phyloP scores from a whole-genome alignment of 805 yeast genomes.

The Sugiyamaella boreocaroliniensis region DNA sequence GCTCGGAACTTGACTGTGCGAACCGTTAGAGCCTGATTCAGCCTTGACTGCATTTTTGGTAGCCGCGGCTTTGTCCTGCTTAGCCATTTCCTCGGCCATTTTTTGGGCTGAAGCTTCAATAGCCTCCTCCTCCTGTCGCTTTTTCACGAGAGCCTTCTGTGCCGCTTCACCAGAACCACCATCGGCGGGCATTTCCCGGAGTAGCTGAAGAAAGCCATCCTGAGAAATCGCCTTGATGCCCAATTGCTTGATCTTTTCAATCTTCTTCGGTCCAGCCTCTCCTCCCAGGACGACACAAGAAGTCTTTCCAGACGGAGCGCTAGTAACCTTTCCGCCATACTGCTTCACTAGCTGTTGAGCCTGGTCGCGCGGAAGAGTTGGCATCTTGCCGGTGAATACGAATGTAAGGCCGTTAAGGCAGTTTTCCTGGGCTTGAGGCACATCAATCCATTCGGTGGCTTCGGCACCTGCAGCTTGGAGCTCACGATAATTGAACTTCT shows the following conservation, averaged over 20 bases:
- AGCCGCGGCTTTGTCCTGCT: conserved; percentile 26
- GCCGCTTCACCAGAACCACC: conserved; percentile 88
- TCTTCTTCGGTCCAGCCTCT: conserved; percentile 96
- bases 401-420: conserved; percentile 85
- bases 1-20: background rate
- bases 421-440: conserved; percentile 79
- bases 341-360: conserved; percentile 71
- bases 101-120: conserved; percentile 48
- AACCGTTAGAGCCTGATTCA: background rate
- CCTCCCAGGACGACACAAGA: conserved; percentile 84
- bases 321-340: conserved; percentile 84
- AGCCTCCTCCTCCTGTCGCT: conserved; percentile 57
- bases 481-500: conserved; percentile 51
- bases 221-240: conserved; percentile 79
- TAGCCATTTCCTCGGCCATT: conserved; percentile 41
- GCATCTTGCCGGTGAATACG: conserved; percentile 88
- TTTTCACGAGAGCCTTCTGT: conserved; percentile 59
- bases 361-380: conserved; percentile 66
- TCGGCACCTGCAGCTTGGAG: conserved; percentile 38
- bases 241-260: conserved; percentile 66
- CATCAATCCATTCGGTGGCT: conserved; percentile 31
- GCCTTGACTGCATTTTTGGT: conserved; percentile 3
- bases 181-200: conserved; percentile 76
- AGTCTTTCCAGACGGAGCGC: conserved; percentile 79
- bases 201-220: conserved; percentile 71